Base-by-base conservation (phyloP, 164 flowering plant species). In the Brasenia schreberi region DNA sequence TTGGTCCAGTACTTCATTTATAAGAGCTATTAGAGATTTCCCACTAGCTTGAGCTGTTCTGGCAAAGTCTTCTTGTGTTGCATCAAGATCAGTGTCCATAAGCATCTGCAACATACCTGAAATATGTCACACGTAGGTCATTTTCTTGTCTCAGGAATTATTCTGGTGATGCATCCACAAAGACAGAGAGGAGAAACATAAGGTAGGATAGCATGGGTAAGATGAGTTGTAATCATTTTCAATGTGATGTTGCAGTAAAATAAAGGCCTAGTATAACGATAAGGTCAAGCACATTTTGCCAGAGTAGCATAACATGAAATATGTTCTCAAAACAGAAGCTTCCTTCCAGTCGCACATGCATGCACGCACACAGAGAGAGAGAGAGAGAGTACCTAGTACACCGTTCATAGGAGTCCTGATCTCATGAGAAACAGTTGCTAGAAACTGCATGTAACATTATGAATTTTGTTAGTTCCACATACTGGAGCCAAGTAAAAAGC, bases 321-420 rank as follows among this genome's bases (percentile, higher is more conserved):
- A 23, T 23, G 27, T 23, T 23, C 27, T 23, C 27, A 23, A 23
- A 23, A 23, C 27, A 23, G 27, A 45, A 7, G 53, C 53, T 5
- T 12, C 12, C 12, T 45, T 45, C 53, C 12, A 45, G 53, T 45
- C 53, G 5, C 12, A 12, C 53, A 45, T 2, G 12, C 11, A 45
- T 7, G 11, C 53, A 12, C 53, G 5, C 53, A 45, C 53, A 45
- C 53, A 45, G 7, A 12, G 53, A 45, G 12, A 45, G 53, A 7
- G 12, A 12, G 11, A 45, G 53, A 45, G 5, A 12, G 7, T 72
- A 92, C 98, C 98, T 78, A 93, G 75, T 69, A 94, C 97, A 70
- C 98, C 97, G 72, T 86, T 85, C 97, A 94, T 94, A 23, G 98
- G 98, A 72, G 96, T 91, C 76, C 98, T 81, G 68, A 94, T 94